phyloP scores from a whole-genome alignment of 2,329 filamentous ascomycete genomes.

The Apiospora pterosperma region DNA sequence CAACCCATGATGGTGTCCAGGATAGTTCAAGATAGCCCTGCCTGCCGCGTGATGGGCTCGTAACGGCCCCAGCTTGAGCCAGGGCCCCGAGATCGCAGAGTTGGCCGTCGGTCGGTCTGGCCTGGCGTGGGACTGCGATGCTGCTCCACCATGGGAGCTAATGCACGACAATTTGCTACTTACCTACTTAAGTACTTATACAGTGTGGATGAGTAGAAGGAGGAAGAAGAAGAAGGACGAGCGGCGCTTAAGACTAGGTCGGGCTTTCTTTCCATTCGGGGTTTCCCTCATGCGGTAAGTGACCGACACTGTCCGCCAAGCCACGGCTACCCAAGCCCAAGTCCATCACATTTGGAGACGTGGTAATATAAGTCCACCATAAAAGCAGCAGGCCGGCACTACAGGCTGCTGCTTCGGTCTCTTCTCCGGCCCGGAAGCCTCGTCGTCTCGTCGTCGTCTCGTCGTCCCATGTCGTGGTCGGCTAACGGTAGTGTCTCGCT shows the following conservation, averaged over 20 bases:
- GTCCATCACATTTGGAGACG: background rate
- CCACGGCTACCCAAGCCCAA: too few species aligned
- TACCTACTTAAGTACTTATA: too few species aligned
- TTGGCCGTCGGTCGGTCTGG: background rate
- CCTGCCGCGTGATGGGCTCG: background rate
- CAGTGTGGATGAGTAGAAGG: background rate
- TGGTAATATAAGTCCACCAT: background rate
- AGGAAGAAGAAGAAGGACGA: background rate
- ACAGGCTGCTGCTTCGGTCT: background rate
- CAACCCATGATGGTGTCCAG: background rate
- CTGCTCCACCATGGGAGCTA: background rate
- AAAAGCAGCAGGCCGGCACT: slow-evolving; percentile 1
- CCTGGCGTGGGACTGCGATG: background rate
- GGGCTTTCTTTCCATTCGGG: too few species aligned
- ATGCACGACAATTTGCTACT: slow-evolving; percentile 2
- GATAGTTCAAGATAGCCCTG: background rate
- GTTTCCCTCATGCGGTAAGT: background rate
- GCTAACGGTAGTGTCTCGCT: background rate
- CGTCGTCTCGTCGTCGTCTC: background rate
- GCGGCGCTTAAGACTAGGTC: background rate
- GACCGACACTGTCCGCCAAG: background rate
- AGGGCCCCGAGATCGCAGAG: slow-evolving; percentile 1
- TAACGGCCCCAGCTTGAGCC: background rate
- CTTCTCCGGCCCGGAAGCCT: background rate
- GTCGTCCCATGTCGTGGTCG: background rate